These are phyloP conservation scores for Venturia oleaginea DNA, from an alignment of 2,329 filamentous ascomycete species.

Conservation along the genomic window DNA sequence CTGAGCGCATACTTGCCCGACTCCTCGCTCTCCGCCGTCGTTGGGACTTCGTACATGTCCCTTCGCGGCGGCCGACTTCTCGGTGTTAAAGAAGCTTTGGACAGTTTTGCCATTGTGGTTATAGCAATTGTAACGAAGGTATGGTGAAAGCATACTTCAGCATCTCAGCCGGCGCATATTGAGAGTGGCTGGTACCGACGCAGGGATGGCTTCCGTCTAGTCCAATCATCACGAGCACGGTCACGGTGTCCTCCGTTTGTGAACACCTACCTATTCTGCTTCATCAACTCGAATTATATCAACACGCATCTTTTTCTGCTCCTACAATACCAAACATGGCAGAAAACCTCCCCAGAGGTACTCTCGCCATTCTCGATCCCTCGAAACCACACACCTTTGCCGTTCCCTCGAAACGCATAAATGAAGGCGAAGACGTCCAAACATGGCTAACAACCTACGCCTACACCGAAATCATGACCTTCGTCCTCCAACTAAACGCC, in stretches of 20 bases:
- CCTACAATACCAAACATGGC: neutral
- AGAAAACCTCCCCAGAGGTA: neutral
- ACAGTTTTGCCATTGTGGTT: neutral
- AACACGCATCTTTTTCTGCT: neutral
- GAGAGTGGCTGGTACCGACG: neutral
- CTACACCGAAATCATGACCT: conserved; percentile 79
- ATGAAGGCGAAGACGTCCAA: conserved; percentile 72
- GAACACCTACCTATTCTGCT: neutral
- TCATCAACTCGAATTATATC: neutral
- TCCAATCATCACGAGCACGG: neutral
- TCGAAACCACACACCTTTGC: conserved; percentile 46
- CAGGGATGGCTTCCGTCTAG: conserved; percentile 2
- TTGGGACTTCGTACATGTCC: neutral
- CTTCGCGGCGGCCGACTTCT: neutral
- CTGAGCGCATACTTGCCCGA: neutral
- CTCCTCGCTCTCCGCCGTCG: neutral
- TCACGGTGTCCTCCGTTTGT: neutral
- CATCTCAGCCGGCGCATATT: neutral
- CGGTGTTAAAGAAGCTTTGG: neutral
- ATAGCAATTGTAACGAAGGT: neutral
- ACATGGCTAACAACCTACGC: conserved; percentile 73
- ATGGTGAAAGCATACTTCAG: neutral
- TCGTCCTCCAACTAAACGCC: conserved; percentile 82
- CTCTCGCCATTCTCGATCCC: conserved; percentile 7
- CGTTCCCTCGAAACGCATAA: conserved; percentile 68